phyloP scores from a whole-genome alignment of 2,329 filamentous ascomycete species.

The Phialemoniopsis sp. region DNA sequence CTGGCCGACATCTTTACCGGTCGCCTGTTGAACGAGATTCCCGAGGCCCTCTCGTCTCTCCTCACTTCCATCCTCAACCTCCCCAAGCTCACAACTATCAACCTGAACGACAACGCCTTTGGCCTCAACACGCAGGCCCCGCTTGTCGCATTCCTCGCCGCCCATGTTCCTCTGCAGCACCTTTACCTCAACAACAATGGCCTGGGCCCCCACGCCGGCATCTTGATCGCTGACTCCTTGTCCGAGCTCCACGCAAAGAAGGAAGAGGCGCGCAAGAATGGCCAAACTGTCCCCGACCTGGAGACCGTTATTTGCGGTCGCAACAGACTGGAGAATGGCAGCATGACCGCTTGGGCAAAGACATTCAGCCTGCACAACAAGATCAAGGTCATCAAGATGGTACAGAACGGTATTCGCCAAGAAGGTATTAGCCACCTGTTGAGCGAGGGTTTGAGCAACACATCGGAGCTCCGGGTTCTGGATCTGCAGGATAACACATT shows the following conservation, averaged over 20 bases:
- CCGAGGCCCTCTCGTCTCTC: constrained; percentile 78
- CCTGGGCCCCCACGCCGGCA: constrained; percentile 85
- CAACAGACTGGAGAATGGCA: constrained; percentile 92
- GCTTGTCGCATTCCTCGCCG: constrained; percentile 84
- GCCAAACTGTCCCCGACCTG: constrained; percentile 68
- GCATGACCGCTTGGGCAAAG: constrained; percentile 92
- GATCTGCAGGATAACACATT: constrained; percentile 99
- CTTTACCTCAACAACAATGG: constrained; percentile 98
- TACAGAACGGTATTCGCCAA: constrained; percentile 94
- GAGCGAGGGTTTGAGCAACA: constrained; percentile 70
- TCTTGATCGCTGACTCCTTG: constrained; percentile 83
- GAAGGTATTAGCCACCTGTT: constrained; percentile 85
- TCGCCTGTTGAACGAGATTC: constrained; percentile 89
- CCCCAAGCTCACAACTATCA: constrained; percentile 82
- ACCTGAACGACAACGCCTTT: constrained; percentile 97
- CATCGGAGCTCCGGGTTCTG: constrained; percentile 66
- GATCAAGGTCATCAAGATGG: constrained; percentile 89
- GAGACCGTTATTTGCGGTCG: constrained; percentile 97
- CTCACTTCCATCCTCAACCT: constrained; percentile 84
- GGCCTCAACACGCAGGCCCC: constrained; percentile 92
- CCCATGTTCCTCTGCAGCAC: constrained; percentile 86
- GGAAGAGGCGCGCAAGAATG: constrained; percentile 67
- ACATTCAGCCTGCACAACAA: constrained; percentile 78
- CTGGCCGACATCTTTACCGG: constrained; percentile 97
- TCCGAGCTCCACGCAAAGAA: constrained; percentile 81